Evolutionary conservation across 805 yeast genomes (phyloP).

Genomic region (Nakazawaea molendinolei): DNA sequence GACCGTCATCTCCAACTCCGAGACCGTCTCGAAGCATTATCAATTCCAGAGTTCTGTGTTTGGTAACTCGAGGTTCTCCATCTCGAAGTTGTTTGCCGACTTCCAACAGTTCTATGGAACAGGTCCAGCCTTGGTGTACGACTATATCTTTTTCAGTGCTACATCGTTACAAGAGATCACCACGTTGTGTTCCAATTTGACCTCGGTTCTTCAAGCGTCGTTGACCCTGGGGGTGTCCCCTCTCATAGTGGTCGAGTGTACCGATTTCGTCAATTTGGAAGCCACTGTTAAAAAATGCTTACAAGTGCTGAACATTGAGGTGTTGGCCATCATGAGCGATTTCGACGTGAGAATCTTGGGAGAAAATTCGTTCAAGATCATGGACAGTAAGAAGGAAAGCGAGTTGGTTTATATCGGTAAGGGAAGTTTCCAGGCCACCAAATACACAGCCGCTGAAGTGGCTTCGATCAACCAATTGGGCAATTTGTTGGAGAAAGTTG

Average conservation of each 20-base stretch:
- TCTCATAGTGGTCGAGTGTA: constrained; percentile 56
- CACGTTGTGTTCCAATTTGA: constrained; percentile 29
- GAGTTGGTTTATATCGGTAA: constrained; percentile 39
- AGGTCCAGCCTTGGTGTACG: constrained; percentile 18
- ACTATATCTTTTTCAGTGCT: constrained; percentile 40
- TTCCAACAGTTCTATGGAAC: constrained; percentile 13
- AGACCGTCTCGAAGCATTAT: constrained; percentile 12
- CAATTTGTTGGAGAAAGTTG: constrained; percentile 30
- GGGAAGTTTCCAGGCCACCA: constrained; percentile 32
- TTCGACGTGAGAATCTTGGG: constrained; percentile 43
- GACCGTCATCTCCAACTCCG: constrained; percentile 32
- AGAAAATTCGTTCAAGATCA: constrained; percentile 26
- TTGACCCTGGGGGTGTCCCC: constrained; percentile 28
- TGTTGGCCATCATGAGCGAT: constrained; percentile 57
- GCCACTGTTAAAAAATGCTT: constrained; percentile 49
- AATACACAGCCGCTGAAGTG: constrained; percentile 34
- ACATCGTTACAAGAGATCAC: constrained; percentile 47
- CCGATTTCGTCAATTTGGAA: constrained; percentile 68
- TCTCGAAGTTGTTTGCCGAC: constrained; percentile 15
- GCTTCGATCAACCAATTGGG: constrained; percentile 30
- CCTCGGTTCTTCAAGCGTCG: constrained; percentile 25
- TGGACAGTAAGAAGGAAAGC: constrained; percentile 31
- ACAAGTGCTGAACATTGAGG: constrained; percentile 26
- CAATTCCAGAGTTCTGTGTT: constrained; percentile 26
- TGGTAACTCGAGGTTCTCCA: constrained; percentile 25